Base-by-base conservation (phyloP, 73 alveolate genomes). In the Strombidium stylifer region DNA sequence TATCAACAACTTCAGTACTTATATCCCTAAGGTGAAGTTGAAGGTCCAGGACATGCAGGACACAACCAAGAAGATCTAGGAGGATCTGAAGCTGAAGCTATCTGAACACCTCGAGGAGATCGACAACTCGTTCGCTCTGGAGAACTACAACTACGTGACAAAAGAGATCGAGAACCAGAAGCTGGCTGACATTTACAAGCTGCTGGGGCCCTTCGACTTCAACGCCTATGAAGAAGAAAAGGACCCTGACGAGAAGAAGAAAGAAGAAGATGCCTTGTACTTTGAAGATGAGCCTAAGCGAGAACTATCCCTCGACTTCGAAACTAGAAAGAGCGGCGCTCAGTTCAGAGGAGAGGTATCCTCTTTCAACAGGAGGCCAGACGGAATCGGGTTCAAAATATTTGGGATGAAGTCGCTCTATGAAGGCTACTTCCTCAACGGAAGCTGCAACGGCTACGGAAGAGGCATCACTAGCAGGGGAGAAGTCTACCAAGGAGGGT, bases 391-490 rank as follows among this genome's bases (percentile, higher is more conserved):
- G 11, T 35, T 71, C 37, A 71, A 71, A 35, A 39, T 71, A 0
- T 71, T 71, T 30, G 23, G 59, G 0, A 53, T 39, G 20, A 75
- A 75, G 24, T 42, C 68, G 0, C 15, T 71, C 3, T 71, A 42
- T 71, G 84, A 71, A 34, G 84, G 84, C 14, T 46, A 52, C 51
- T 71, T 71, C 51, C 45, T 67, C 1, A 64, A 71, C 44, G 84
- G 84, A 26, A 64, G 25, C 27, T 21, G 39, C 2, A 42, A 54
- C 42, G 75, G 74, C 2, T 30, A 7, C 18, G 84, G 84, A 15
- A 55, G 84, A 57, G 84, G 84, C 14, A 48, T 71, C 1, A 57
- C 75, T 41, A 8, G 47, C 2, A 57, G 69, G 16, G 84, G 84
- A 12, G 84, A 71, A 28, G 71, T 57, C 6, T 71, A 54, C 30